These are phyloP conservation scores for Camellia sinensis DNA, from an alignment of 148 eudicot species.

Conservation along the genomic window DNA sequence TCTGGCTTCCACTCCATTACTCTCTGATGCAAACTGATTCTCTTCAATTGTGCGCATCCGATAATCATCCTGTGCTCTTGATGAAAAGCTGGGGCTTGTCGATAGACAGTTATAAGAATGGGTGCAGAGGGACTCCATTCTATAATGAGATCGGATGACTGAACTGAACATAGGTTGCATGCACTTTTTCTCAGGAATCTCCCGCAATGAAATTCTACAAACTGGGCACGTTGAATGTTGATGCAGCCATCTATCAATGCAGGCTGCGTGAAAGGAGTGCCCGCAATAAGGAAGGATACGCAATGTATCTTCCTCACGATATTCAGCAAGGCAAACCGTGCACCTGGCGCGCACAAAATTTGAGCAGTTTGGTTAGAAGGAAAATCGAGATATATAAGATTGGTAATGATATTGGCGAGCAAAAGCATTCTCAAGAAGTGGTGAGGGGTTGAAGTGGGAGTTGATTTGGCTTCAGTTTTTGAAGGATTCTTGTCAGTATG, in stretches of 20 bases:
- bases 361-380: background rate
- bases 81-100: conserved; percentile 23
- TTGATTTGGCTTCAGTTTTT: no score
- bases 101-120: conserved; percentile 35
- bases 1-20: conserved; percentile 24
- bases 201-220: conserved; percentile 79
- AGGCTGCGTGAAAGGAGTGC: conserved; percentile 69
- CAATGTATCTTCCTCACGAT: conserved; percentile 59
- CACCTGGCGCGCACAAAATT: conserved; percentile 44
- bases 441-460: no score
- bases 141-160: conserved; percentile 40
- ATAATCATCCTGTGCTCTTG: conserved; percentile 33
- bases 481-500: no score
- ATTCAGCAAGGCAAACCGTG: conserved; percentile 76
- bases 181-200: conserved; percentile 56
- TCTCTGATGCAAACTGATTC: conserved; percentile 22
- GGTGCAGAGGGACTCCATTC: conserved; percentile 22
- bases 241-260: conserved; percentile 85
- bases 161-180: conserved; percentile 77
- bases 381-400: background rate
- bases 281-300: conserved; percentile 79
- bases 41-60: conserved; percentile 33
- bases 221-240: conserved; percentile 91
- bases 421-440: background rate
- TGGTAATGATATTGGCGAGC: background rate